Evolutionary conservation across 1,284 basidiomycete genomes (phyloP).

Genomic region (Fistulina hepatica): DNA sequence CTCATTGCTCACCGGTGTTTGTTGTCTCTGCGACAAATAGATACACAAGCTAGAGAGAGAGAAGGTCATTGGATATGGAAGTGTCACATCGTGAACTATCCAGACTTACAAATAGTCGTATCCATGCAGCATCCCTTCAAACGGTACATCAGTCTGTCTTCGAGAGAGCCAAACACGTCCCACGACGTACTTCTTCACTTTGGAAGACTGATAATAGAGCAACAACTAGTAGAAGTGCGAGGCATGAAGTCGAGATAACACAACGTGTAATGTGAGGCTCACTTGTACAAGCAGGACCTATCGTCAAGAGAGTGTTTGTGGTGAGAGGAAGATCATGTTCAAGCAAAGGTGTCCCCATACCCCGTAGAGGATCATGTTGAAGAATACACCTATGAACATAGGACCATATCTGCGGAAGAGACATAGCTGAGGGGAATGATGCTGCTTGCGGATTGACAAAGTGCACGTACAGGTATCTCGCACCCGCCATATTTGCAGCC

Average conservation of each 20-base stretch:
- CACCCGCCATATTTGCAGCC: too few relatives aligned
- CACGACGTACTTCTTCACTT: constrained; percentile 21
- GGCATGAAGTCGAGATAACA: background rate
- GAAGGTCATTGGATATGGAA: background rate
- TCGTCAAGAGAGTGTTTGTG: constrained; percentile 1
- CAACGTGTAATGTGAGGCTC: constrained; percentile 6
- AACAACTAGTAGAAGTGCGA: constrained; percentile 18
- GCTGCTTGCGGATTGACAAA: too few relatives aligned
- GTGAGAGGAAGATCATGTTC: background rate
- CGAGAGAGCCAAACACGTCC: constrained; percentile 7
- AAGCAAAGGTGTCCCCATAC: constrained; percentile 23
- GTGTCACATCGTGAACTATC: background rate
- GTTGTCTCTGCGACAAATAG: constrained; percentile 32
- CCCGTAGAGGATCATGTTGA: constrained; percentile 39
- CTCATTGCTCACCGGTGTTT: constrained; percentile 31
- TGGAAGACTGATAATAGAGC: constrained; percentile 26
- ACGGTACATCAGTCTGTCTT: constrained; percentile 4
- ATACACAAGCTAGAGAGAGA: constrained; percentile 27
- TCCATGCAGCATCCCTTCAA: constrained; percentile 31
- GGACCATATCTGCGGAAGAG: too few relatives aligned
- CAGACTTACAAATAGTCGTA: constrained; percentile 28
- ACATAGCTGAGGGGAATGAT: too few relatives aligned
- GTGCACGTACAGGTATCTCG: too few relatives aligned
- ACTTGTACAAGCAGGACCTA: constrained; percentile 6
- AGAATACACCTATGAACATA: constrained; percentile 32